Evolutionary conservation across 495 filamentous ascomycete genomes (phyloP).

Genomic region (Tuber melanosporum): DNA sequence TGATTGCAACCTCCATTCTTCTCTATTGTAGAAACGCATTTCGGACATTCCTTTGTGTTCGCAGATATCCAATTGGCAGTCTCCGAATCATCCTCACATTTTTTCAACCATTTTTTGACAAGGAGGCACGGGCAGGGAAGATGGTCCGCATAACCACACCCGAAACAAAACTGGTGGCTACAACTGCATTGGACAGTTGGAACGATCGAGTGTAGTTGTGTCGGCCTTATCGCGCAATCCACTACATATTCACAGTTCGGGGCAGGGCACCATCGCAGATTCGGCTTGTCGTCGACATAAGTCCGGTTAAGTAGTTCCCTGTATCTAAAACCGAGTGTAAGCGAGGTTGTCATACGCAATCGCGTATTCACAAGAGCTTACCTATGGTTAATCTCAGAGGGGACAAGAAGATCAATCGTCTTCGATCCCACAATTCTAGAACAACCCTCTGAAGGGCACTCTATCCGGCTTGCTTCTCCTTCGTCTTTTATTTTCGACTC

Average conservation of each 20-base stretch:
- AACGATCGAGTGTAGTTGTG: constrained; percentile 73
- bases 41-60: constrained; percentile 96
- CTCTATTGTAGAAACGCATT: constrained; percentile 92
- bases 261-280: constrained; percentile 92
- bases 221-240: constrained; percentile 78
- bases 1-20: constrained; percentile 99
- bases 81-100: constrained; percentile 96
- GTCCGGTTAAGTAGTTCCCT: constrained; percentile 81
- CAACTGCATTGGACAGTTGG: constrained; percentile 83
- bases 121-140: constrained; percentile 86
- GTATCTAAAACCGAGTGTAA: constrained; percentile 51
- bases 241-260: constrained; percentile 90
- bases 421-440: constrained; percentile 85
- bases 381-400: constrained; percentile 63
- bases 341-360: constrained; percentile 5
- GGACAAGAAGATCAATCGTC: constrained; percentile 75
- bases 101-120: constrained; percentile 95
- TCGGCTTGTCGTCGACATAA: constrained; percentile 93
- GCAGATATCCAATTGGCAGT: constrained; percentile 99
- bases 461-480: constrained; percentile 87
- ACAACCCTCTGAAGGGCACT: constrained; percentile 83
- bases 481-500: constrained; percentile 87
- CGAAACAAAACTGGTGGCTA: constrained; percentile 85
- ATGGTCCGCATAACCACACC: constrained; percentile 87
- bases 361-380: constrained; percentile 39